Percentiles rank a stretch among this genome's conserved stretches.
Evolutionary conservation across 2,329 filamentous ascomycete genomes (phyloP).

Genomic region (Aureobasidium subglaciale): DNA sequence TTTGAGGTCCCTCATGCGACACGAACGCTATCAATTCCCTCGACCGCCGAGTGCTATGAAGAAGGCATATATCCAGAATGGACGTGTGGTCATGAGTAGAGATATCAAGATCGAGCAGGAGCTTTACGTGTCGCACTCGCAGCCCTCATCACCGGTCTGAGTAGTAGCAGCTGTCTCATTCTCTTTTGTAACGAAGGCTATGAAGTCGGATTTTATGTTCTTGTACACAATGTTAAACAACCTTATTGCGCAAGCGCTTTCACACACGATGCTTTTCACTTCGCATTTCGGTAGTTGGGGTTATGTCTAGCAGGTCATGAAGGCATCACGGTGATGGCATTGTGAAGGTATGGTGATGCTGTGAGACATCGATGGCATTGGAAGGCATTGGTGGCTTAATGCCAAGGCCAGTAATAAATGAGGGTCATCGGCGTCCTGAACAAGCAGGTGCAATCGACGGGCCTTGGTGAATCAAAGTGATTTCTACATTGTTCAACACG

Average conservation of each 20-base stretch:
- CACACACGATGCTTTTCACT: too few relatives aligned
- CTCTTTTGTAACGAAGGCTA: constrained; percentile 11
- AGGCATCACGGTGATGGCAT: too few relatives aligned
- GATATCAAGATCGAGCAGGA: neutral
- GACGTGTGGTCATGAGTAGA: constrained; percentile 4
- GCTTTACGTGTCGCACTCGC: constrained; percentile 18
- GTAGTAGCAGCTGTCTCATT: neutral
- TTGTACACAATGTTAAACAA: neutral
- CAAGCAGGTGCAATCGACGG: neutral
- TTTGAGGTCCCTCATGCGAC: neutral
- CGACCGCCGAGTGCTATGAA: neutral
- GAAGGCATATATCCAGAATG: neutral
- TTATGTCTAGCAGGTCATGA: neutral
- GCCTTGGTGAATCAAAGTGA: too few relatives aligned
- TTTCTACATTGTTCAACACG: neutral
- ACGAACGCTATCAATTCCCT: neutral
- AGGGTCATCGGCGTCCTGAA: constrained; percentile 4
- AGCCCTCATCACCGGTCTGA: constrained; percentile 22
- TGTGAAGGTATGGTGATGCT: too few relatives aligned
- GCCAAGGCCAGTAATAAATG: neutral
- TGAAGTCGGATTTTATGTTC: neutral
- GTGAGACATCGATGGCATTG: too few relatives aligned
- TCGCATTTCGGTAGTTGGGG: too few relatives aligned
- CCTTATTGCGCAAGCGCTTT: neutral
- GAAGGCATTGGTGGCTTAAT: neutral